These are phyloP conservation scores for Teunomyces lycoperdinae DNA, from an alignment of 805 yeast genomes.

Conservation along the genomic window DNA sequence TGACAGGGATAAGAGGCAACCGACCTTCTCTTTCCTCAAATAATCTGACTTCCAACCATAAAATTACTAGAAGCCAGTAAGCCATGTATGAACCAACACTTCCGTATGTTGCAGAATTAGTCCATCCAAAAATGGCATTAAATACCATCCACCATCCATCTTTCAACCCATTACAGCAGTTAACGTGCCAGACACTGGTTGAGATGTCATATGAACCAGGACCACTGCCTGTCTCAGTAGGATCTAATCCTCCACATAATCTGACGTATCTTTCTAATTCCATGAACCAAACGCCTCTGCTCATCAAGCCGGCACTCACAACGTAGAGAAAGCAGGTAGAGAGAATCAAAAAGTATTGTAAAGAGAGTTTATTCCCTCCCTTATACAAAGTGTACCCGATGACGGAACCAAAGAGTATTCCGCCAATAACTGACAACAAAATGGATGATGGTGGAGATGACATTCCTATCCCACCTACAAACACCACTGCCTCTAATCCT, in stretches of 20 bases:
- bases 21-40: constrained; percentile 38
- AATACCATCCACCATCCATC: constrained; percentile 49
- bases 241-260: constrained; percentile 40
- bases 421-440: constrained; percentile 26
- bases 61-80: constrained; percentile 37
- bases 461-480: constrained; percentile 42
- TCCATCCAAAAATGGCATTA: constrained; percentile 46
- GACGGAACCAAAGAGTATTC: constrained; percentile 28
- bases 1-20: constrained; percentile 36
- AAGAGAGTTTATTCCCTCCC: constrained; percentile 41
- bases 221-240: constrained; percentile 43
- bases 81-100: constrained; percentile 35
- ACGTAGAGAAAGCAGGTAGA: constrained; percentile 41
- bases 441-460: constrained; percentile 35
- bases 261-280: constrained; percentile 39
- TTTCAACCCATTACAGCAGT: constrained; percentile 43
- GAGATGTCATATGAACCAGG: constrained; percentile 45
- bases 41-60: constrained; percentile 27
- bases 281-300: constrained; percentile 44
- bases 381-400: constrained; percentile 36
- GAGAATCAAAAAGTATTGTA: constrained; percentile 39
- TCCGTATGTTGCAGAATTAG: constrained; percentile 45
- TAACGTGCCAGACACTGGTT: constrained; percentile 44
- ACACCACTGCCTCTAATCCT: constrained; percentile 40
- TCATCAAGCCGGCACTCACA: constrained; percentile 44